Conservation (phyloP, 768 basidiomycete genomes). For the Mycena haematopus region DNA sequence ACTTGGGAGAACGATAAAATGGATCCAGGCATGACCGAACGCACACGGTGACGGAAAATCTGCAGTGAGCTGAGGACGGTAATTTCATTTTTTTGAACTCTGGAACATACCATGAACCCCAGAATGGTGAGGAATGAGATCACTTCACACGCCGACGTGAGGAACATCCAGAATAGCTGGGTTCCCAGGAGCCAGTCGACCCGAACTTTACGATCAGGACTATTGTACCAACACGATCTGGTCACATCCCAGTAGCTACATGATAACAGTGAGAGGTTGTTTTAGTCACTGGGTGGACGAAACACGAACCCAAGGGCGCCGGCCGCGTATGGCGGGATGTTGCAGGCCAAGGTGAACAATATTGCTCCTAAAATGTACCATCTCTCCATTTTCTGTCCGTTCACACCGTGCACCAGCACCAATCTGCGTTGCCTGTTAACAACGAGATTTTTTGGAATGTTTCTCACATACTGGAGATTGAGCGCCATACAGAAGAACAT, state of each 20-base stretch:
- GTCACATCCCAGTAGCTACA: not conserved
- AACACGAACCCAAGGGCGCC: constrained; percentile 11
- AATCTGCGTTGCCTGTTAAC: not conserved
- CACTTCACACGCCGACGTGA: constrained; percentile 13
- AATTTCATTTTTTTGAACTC: not conserved
- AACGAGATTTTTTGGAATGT: too few relatives aligned
- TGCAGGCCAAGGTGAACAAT: not conserved
- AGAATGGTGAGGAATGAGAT: constrained; percentile 9
- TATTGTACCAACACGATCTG: constrained; percentile 16
- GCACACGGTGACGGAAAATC: constrained; percentile 1
- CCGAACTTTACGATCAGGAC: not conserved
- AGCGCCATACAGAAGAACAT: constrained; percentile 8
- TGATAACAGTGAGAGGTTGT: not conserved
- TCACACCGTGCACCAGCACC: constrained; percentile 12
- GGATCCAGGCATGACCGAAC: not conserved
- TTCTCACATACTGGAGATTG: constrained; percentile 10
- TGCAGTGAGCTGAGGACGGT: not conserved
- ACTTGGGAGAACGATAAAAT: not conserved
- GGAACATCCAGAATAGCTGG: constrained; percentile 12
- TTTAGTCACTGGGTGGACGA: not conserved
- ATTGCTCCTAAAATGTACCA: constrained; percentile 15
- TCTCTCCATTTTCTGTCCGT: constrained; percentile 21
- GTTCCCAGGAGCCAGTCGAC: not conserved
- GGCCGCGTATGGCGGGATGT: constrained; percentile 17
- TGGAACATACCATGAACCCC: constrained; percentile 6